Percentiles rank a stretch among this genome's conserved stretches.
Conservation (phyloP, 768 basidiomycete genomes). For the Filobasidium floriforme region DNA sequence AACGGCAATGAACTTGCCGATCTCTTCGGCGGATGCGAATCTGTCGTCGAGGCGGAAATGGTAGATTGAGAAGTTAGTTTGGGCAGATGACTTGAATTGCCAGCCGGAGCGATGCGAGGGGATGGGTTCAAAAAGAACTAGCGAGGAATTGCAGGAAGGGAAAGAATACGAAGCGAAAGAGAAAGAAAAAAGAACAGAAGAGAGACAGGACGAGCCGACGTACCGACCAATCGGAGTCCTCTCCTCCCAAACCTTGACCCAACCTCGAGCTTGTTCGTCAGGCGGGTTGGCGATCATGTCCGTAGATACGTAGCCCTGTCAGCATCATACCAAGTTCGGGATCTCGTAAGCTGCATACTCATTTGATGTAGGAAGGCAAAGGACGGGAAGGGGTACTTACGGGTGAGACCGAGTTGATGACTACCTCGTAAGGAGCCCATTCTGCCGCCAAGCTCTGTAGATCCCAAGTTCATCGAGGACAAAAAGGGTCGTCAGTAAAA, state of each 20-base stretch:
- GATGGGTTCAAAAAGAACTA: background rate
- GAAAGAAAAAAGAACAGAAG: background rate
- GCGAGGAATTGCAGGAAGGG: too few species aligned
- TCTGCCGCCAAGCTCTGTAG: constrained; percentile 35
- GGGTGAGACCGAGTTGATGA: constrained; percentile 41
- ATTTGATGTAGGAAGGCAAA: too few species aligned
- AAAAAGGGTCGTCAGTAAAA: too few species aligned
- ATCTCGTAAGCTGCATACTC: background rate
- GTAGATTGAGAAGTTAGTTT: too few species aligned
- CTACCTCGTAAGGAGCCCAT: constrained; percentile 42
- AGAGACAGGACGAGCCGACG: constrained; percentile 4
- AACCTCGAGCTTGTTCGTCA: constrained; percentile 21
- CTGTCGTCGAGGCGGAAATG: constrained; percentile 15
- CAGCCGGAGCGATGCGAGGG: background rate
- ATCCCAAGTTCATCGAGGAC: too few species aligned
- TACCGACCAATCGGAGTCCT: constrained; percentile 38
- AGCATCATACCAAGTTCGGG: background rate
- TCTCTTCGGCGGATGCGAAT: constrained; percentile 36
- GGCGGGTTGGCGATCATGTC: constrained; percentile 40
- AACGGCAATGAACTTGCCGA: constrained; percentile 36
- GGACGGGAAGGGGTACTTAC: constrained; percentile 19
- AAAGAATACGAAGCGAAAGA: background rate
- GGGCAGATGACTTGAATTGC: too few species aligned
- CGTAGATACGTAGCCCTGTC: constrained; percentile 38
- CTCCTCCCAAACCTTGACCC: constrained; percentile 33